Percentiles rank a stretch among this genome's conserved stretches.
phyloP scores from a whole-genome alignment of 2,329 filamentous ascomycete genomes.

The Daldinia sp. region DNA sequence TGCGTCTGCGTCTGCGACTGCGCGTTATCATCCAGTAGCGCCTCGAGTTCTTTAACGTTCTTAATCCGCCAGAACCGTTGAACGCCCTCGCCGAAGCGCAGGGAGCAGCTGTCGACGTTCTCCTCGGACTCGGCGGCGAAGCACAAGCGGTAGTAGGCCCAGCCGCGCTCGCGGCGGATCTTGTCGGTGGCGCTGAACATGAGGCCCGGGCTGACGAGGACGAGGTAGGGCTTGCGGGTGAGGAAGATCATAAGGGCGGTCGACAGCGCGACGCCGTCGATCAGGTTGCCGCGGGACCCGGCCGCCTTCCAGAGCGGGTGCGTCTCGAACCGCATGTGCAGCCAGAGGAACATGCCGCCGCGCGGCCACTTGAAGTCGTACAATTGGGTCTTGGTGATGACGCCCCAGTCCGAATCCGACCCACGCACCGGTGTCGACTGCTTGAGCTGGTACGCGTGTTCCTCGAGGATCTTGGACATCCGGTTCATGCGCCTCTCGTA shows the following conservation, averaged over 20 bases:
- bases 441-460: conserved; percentile 74
- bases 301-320: conserved; percentile 74
- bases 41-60: conserved; percentile 73
- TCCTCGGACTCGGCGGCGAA: conserved; percentile 86
- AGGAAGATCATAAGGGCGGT: conserved; percentile 78
- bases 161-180: conserved; percentile 69
- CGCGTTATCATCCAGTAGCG: conserved; percentile 60
- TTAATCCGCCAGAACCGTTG: conserved; percentile 83
- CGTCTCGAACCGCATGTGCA: conserved; percentile 75
- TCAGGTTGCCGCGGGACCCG: conserved; percentile 54
- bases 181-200: conserved; percentile 78
- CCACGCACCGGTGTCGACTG: conserved; percentile 63
- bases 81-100: conserved; percentile 75
- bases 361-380: conserved; percentile 84
- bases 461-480: conserved; percentile 81
- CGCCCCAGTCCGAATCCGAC: conserved; percentile 74
- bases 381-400: conserved; percentile 79
- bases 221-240: conserved; percentile 75
- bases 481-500: conserved; percentile 87
- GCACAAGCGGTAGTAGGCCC: conserved; percentile 81
- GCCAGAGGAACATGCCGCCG: conserved; percentile 94
- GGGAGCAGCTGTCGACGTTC: conserved; percentile 71
- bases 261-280: conserved; percentile 68
- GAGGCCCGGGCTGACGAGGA: conserved; percentile 76
- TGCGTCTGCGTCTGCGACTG: not conserved